phyloP scores from a whole-genome alignment of 176 grass and related monocot species.

The Rhynchospora breviuscula region DNA sequence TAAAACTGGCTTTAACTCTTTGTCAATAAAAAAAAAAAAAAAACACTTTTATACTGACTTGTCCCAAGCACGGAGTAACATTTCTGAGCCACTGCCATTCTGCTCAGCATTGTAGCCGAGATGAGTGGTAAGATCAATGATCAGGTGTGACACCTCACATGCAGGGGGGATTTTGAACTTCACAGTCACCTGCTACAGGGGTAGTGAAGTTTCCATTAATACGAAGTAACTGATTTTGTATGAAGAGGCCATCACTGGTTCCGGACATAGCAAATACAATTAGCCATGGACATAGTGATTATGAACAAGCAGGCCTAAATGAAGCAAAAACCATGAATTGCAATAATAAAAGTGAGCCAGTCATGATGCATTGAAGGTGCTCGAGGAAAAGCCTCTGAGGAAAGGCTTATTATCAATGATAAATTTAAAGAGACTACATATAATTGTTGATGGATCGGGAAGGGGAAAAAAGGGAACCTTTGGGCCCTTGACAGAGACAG shows the following conservation, averaged over 20 bases:
- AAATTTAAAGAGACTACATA: neutral
- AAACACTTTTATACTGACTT: conserved; percentile 38
- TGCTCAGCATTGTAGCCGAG: conserved; percentile 52
- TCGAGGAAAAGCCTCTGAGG: neutral
- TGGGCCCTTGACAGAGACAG: conserved; percentile 48
- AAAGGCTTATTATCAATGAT: neutral
- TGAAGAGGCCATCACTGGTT: too few relatives aligned
- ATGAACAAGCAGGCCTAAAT: neutral
- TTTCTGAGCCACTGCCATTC: conserved; percentile 45
- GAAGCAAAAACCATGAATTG: neutral
- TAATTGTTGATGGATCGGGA: too few relatives aligned
- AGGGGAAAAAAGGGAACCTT: conserved; percentile 29
- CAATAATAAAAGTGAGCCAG: neutral
- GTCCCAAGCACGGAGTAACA: conserved; percentile 71
- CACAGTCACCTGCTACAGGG: conserved; percentile 42
- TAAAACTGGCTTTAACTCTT: neutral
- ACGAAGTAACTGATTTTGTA: neutral
- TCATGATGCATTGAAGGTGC: neutral
- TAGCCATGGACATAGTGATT: neutral
- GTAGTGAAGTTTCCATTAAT: neutral
- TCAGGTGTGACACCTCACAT: conserved; percentile 48
- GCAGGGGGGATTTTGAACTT: conserved; percentile 62
- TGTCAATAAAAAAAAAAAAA: neutral
- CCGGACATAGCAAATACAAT: neutral
- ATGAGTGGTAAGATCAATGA: conserved; percentile 56